Percentiles rank a stretch among this genome's conserved stretches.
phyloP scores from a whole-genome alignment of 2,329 filamentous ascomycete species.

The Ceratocystis ficicola region DNA sequence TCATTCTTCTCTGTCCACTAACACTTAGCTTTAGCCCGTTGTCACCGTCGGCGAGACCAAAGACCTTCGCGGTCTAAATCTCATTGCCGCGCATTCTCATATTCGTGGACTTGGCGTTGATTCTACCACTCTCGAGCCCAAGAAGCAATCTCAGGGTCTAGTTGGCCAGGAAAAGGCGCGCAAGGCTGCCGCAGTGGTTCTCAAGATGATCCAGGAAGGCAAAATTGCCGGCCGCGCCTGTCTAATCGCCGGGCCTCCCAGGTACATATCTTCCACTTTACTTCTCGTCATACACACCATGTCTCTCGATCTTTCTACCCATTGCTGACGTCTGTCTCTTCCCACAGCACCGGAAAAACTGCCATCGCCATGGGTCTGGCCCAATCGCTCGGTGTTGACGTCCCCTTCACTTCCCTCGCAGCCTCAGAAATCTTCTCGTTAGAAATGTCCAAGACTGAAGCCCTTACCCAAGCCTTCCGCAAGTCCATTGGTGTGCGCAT shows the following conservation, averaged over 20 bases:
- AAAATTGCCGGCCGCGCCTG: constrained; percentile 95
- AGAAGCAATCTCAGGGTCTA: constrained; percentile 74
- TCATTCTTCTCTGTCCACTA: constrained; percentile 17
- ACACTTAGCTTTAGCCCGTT: constrained; percentile 36
- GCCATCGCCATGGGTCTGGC: constrained; percentile 99
- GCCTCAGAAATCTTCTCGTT: constrained; percentile 96
- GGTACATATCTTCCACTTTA: constrained; percentile 35
- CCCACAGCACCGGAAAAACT: constrained; percentile 82
- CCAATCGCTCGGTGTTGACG: constrained; percentile 84
- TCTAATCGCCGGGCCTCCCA: constrained; percentile 86
- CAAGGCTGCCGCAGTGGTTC: constrained; percentile 87
- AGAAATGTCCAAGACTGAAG: constrained; percentile 99
- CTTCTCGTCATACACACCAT: neutral
- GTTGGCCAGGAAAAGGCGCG: constrained; percentile 94
- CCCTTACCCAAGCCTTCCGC: constrained; percentile 94
- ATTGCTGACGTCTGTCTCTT: neutral
- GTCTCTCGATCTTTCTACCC: neutral
- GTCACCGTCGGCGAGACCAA: constrained; percentile 86
- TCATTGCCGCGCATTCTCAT: constrained; percentile 96
- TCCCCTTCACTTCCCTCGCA: constrained; percentile 90
- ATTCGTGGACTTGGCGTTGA: constrained; percentile 93
- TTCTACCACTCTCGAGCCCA: constrained; percentile 76
- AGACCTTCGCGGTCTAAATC: constrained; percentile 89
- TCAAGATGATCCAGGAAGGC: constrained; percentile 98
- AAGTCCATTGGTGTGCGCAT: constrained; percentile 97